Evolutionary conservation across 1,284 basidiomycete species (phyloP), one percentile per base, ranked within the genome.

Genomic region (Ganoderma lucidum): DNA sequence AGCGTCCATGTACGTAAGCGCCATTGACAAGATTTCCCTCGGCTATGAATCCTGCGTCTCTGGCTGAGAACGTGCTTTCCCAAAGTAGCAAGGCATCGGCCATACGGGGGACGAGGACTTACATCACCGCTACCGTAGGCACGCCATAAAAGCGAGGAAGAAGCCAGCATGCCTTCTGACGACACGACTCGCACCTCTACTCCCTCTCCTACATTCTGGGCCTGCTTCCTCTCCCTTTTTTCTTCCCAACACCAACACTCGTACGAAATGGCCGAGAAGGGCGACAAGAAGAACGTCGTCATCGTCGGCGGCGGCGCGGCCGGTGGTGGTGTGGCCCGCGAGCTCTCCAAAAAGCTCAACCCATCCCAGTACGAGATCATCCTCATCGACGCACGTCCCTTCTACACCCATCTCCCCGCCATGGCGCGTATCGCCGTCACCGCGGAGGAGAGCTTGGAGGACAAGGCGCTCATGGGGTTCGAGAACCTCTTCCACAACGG

Each of bases 401-500:
- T 77, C 74, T 76, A 74, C 64, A 64, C 83, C 37, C 76, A 79
- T 68, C 74, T 80, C 56, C 76, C 81, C 30, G 81, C 81, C 12
- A 64, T 67, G 67, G 71, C 81, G 39, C 81, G 83, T 64, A 72
- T 82, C 72, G 73, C 76, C 56, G 81, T 81, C 66, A 76, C 80
- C 19, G 61, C 73, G 3, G 78, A 77, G 51, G 80, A 76, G 41
- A 70, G 75, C 28, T 77, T 83, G 51, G 81, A 81, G 69, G 78
- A 83, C 30, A 68, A 61, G 23, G 78, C 75, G 14, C 76, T 83
- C 62, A 76, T 83, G 53, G 80, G 82, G 4, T 83, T 79, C 75
- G 86, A 89, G 76, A 81, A 80, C 69, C 74, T 88, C 42, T 86
- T 87, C 74, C 73, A 79, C 55, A 81, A 84, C 19, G 81, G 81